Percentiles rank a stretch among this genome's conserved stretches.
These are phyloP conservation scores for Penicillium hordei DNA, from an alignment of 2,329 filamentous ascomycete species.

Conservation along the genomic window DNA sequence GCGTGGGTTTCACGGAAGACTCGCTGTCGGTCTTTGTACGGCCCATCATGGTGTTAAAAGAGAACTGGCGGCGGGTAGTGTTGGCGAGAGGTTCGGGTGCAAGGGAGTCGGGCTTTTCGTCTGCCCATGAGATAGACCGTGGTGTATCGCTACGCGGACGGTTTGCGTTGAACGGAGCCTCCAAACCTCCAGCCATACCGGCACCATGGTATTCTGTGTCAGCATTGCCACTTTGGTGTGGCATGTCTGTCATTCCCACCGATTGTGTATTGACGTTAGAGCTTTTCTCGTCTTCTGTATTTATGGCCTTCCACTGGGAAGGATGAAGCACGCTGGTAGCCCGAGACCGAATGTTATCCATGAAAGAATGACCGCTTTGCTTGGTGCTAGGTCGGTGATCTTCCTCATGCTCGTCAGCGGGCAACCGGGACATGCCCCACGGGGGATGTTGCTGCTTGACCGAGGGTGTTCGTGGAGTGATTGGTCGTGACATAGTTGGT, in stretches of 20 bases:
- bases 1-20: slow-evolving; percentile 19
- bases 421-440: slow-evolving; percentile 83
- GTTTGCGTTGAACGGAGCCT: slow-evolving; percentile 24
- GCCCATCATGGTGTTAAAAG: slow-evolving; percentile 82
- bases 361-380: slow-evolving; percentile 36
- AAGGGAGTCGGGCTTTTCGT: slow-evolving; percentile 23
- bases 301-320: slow-evolving; percentile 36
- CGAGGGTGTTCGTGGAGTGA: slow-evolving; percentile 36
- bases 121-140: slow-evolving; percentile 39
- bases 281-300: slow-evolving; percentile 32
- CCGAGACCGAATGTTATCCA: slow-evolving; percentile 41
- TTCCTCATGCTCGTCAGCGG: slow-evolving; percentile 61
- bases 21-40: slow-evolving; percentile 41
- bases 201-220: slow-evolving; percentile 41
- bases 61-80: slow-evolving; percentile 75
- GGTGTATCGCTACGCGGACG: slow-evolving; percentile 41
- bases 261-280: slow-evolving; percentile 56
- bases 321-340: slow-evolving; percentile 39
- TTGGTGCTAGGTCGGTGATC: slow-evolving; percentile 30
- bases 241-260: slow-evolving; percentile 63
- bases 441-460: slow-evolving; percentile 66
- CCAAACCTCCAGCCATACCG: slow-evolving; percentile 20
- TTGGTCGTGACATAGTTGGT: slow-evolving; percentile 42
- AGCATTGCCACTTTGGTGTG: slow-evolving; percentile 50
- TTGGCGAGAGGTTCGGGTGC: slow-evolving; percentile 43